These are phyloP conservation scores for Cryphonectria japonica DNA, from an alignment of 2,329 filamentous ascomycete species.

Conservation along the genomic window DNA sequence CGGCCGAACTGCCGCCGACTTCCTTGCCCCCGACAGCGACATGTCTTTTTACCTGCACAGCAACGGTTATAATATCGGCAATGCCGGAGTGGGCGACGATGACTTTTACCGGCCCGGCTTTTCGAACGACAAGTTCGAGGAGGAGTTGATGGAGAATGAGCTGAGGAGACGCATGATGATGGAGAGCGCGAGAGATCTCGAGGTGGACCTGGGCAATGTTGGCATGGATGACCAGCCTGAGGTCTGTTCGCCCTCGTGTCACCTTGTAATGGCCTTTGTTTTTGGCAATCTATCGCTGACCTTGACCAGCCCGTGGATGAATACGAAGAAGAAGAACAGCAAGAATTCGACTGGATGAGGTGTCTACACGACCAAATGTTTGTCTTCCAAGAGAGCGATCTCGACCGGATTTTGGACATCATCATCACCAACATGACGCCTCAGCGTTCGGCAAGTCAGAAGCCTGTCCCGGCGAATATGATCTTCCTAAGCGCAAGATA, in stretches of 20 bases:
- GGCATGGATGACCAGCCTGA: slow-evolving; percentile 96
- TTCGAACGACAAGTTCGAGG: slow-evolving; percentile 91
- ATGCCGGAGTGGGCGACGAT: slow-evolving; percentile 70
- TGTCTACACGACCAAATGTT: slow-evolving; percentile 99
- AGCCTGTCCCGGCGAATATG: slow-evolving; percentile 95
- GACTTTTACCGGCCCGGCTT: slow-evolving; percentile 96
- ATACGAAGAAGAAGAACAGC: slow-evolving; percentile 83
- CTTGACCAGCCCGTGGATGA: slow-evolving; percentile 68
- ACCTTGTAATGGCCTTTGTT: background rate
- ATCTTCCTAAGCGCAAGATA: slow-evolving; percentile 95
- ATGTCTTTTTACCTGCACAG: slow-evolving; percentile 95
- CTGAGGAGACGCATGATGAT: slow-evolving; percentile 98
- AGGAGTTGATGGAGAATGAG: slow-evolving; percentile 96
- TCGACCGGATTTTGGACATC: slow-evolving; percentile 90
- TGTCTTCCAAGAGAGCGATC: slow-evolving; percentile 93
- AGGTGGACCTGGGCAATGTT: slow-evolving; percentile 93
- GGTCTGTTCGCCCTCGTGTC: slow-evolving; percentile 47
- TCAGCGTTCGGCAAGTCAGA: slow-evolving; percentile 93
- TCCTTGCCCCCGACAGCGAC: slow-evolving; percentile 92
- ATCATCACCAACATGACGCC: slow-evolving; percentile 98
- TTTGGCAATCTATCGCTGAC: slow-evolving; percentile 25
- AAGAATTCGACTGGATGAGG: slow-evolving; percentile 94
- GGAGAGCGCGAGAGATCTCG: slow-evolving; percentile 94
- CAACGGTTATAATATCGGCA: slow-evolving; percentile 89
- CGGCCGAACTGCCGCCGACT: slow-evolving; percentile 92